Percentiles rank a stretch among this genome's conserved stretches.
Evolutionary conservation across 768 basidiomycete genomes (phyloP).

Genomic region (Gymnopilus dilepis): DNA sequence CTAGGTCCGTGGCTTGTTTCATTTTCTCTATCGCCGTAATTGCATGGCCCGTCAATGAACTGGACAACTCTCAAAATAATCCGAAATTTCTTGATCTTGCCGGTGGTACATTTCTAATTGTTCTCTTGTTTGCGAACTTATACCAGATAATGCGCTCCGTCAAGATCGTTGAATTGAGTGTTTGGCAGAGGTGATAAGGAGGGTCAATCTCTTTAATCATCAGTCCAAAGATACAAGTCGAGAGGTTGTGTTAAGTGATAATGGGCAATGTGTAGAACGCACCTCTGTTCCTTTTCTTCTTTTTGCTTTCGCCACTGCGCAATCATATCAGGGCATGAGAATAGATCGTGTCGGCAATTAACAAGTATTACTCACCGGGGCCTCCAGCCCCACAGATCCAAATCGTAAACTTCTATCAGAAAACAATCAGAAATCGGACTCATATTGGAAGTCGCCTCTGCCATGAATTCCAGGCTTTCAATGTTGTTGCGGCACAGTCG

Average conservation of each 20-base stretch:
- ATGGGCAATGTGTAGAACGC: too few relatives aligned
- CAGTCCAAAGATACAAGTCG: too few relatives aligned
- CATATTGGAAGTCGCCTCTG: too few relatives aligned
- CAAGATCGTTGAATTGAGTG: not conserved
- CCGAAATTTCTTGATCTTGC: not conserved
- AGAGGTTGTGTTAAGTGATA: too few relatives aligned
- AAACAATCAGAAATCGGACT: too few relatives aligned
- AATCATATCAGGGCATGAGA: conserved; percentile 9
- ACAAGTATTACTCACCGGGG: conserved; percentile 16
- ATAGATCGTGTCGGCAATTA: not conserved
- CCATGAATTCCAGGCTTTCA: too few relatives aligned
- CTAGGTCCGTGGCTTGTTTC: not conserved
- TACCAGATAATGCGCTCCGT: not conserved
- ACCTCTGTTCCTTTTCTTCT: too few relatives aligned
- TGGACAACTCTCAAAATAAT: not conserved
- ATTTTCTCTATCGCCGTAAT: not conserved
- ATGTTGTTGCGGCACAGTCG: too few relatives aligned
- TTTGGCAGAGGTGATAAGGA: not conserved
- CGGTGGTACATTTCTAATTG: not conserved
- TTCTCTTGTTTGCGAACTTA: not conserved
- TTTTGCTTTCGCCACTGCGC: not conserved
- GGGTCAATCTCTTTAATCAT: too few relatives aligned
- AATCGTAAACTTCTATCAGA: too few relatives aligned
- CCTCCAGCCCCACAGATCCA: conserved; percentile 7
- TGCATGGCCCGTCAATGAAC: not conserved